Evolutionary conservation across 768 basidiomycete genomes (phyloP).

Genomic region (Russula virescens): DNA sequence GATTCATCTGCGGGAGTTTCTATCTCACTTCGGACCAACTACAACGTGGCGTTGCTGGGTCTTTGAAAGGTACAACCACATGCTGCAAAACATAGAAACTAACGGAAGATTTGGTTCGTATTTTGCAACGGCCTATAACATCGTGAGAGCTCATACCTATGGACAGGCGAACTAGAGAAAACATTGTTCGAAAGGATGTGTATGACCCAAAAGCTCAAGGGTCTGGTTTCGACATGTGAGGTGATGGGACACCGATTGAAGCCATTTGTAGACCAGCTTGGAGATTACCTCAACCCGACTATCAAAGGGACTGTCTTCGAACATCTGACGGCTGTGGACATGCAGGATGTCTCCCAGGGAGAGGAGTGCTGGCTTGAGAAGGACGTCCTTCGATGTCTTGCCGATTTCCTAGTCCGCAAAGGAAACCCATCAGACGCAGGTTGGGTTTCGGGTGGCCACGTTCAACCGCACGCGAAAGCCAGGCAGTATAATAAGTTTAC

Average conservation of each 20-base stretch:
- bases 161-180: slow-evolving; percentile 18
- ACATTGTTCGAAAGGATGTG: slow-evolving; percentile 14
- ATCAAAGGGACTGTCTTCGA: not conserved
- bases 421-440: not conserved
- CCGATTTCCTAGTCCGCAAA: not conserved
- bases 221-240: not conserved
- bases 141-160: not conserved
- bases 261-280: not conserved
- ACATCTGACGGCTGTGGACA: not conserved
- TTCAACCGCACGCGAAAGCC: not conserved
- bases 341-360: not conserved
- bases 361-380: not conserved
- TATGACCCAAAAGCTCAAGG: not conserved
- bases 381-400: not conserved
- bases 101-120: not conserved
- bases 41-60: slow-evolving; percentile 36
- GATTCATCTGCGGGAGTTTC: slow-evolving; percentile 33
- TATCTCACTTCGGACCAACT: slow-evolving; percentile 34
- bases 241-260: not conserved
- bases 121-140: not conserved
- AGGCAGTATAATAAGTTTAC: not conserved
- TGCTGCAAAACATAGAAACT: slow-evolving; percentile 30
- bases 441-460: too few species aligned
- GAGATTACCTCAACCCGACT: not conserved
- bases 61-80: slow-evolving; percentile 34